Evolutionary conservation across 2,329 filamentous ascomycete species (phyloP).

Genomic region (Phyllosticta citrichinensis): DNA sequence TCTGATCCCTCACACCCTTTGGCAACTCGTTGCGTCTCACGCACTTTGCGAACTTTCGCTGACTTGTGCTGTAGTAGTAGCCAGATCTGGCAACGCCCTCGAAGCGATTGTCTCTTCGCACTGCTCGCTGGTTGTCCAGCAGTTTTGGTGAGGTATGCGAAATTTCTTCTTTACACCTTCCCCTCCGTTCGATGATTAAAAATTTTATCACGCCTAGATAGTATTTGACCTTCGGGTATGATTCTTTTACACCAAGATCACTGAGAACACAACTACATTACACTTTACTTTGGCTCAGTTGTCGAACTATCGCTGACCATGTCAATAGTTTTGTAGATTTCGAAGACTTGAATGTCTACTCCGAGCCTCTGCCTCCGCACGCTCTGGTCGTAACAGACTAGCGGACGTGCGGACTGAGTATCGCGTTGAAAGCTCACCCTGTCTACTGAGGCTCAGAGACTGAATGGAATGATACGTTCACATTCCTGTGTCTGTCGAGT

Average conservation of each 20-base stretch:
- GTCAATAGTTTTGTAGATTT: neutral
- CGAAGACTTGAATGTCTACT: too few species aligned
- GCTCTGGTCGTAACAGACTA: too few species aligned
- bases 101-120: neutral
- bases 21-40: neutral
- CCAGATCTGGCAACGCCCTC: neutral
- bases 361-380: too few species aligned
- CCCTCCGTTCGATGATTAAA: constrained; percentile 54
- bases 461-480: too few species aligned
- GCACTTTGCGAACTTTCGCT: constrained; percentile 3
- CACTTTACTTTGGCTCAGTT: neutral
- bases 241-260: constrained; percentile 59
- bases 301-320: neutral
- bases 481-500: too few species aligned
- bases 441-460: too few species aligned
- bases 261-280: constrained; percentile 39
- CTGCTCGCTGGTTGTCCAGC: neutral
- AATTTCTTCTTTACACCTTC: constrained; percentile 6
- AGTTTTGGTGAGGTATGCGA: constrained; percentile 1
- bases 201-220: constrained; percentile 53
- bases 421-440: too few species aligned
- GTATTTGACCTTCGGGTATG: constrained; percentile 53
- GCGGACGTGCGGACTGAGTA: too few species aligned
- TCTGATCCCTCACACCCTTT: constrained; percentile 50
- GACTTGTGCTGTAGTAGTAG: constrained; percentile 4